Percentiles rank a stretch among this genome's conserved stretches.
Evolutionary conservation across 352 stramenopile genomes (phyloP).

Genomic region (Phytophthora capsici): DNA sequence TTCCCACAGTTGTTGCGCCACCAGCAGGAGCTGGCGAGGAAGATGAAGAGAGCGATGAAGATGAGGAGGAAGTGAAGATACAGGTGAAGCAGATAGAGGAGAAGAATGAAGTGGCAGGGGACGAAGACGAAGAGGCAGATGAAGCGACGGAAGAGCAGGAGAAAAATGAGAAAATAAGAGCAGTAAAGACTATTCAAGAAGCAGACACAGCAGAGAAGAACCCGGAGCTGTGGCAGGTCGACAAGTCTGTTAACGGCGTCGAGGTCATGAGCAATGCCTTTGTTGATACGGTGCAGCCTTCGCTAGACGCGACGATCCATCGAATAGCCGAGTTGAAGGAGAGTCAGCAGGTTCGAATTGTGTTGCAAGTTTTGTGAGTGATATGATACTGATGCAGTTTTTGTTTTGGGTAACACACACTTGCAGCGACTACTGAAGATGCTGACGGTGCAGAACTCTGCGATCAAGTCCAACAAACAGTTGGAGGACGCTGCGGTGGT

Average conservation of each 20-base stretch:
- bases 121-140: conserved; percentile 12
- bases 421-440: conserved; percentile 59
- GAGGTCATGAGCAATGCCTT: conserved; percentile 66
- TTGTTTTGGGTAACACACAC: neutral
- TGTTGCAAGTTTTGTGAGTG: neutral
- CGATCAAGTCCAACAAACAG: conserved; percentile 59
- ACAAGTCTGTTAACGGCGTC: conserved; percentile 51
- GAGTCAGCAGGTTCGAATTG: conserved; percentile 39
- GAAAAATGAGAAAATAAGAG: conserved; percentile 21
- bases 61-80: conserved; percentile 17
- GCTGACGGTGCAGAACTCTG: conserved; percentile 55
- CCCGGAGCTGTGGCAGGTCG: conserved; percentile 44
- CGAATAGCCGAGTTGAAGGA: conserved; percentile 75
- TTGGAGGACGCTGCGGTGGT: conserved; percentile 67
- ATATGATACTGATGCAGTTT: conserved; percentile 5
- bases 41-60: conserved; percentile 50
- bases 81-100: conserved; percentile 11
- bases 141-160: conserved; percentile 8
- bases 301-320: conserved; percentile 68
- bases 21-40: conserved; percentile 20
- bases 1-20: conserved; percentile 29
- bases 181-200: conserved; percentile 3
- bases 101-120: conserved; percentile 7
- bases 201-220: conserved; percentile 14
- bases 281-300: conserved; percentile 59